Conservation (phyloP, 495 filamentous ascomycete genomes). For the Hyaloscypha variabilis region DNA sequence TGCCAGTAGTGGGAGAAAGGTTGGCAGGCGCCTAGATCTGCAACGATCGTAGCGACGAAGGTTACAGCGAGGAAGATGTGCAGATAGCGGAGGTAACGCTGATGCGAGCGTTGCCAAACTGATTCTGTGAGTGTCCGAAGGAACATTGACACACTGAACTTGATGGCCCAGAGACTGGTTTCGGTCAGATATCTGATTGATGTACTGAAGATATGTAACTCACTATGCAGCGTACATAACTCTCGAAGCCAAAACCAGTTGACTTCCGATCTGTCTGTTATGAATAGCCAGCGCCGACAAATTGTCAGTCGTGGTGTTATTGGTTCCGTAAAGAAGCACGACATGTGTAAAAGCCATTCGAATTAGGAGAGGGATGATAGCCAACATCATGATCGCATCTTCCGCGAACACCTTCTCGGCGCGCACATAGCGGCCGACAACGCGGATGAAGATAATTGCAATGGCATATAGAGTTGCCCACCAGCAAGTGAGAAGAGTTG, state of each 20-base stretch:
- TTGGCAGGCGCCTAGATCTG: constrained; percentile 80
- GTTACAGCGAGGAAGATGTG: constrained; percentile 74
- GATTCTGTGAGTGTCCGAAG: constrained; percentile 66
- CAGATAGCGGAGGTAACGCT: constrained; percentile 65
- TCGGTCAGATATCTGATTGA: constrained; percentile 2
- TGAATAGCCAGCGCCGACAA: constrained; percentile 45
- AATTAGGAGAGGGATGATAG: constrained; percentile 75
- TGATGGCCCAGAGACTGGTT: constrained; percentile 84
- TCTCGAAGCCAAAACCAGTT: constrained; percentile 53
- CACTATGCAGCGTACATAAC: constrained; percentile 62
- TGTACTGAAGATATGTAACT: constrained; percentile 28
- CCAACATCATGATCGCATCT: constrained; percentile 80
- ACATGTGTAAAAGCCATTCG: constrained; percentile 88
- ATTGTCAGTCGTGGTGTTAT: constrained; percentile 62
- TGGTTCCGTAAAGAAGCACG: constrained; percentile 83
- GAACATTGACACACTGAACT: constrained; percentile 86
- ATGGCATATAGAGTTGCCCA: constrained; percentile 87
- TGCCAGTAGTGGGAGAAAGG: constrained; percentile 91
- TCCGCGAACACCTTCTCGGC: constrained; percentile 83
- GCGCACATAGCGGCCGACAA: constrained; percentile 77
- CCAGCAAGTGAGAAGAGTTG: constrained; percentile 86
- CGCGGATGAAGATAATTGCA: constrained; percentile 74
- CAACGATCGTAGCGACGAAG: constrained; percentile 80
- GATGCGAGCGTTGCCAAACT: constrained; percentile 62
- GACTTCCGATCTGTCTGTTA: constrained; percentile 51